Base-by-base conservation (phyloP, 2,329 filamentous ascomycete genomes). In the Hymenoscyphus repandus region DNA sequence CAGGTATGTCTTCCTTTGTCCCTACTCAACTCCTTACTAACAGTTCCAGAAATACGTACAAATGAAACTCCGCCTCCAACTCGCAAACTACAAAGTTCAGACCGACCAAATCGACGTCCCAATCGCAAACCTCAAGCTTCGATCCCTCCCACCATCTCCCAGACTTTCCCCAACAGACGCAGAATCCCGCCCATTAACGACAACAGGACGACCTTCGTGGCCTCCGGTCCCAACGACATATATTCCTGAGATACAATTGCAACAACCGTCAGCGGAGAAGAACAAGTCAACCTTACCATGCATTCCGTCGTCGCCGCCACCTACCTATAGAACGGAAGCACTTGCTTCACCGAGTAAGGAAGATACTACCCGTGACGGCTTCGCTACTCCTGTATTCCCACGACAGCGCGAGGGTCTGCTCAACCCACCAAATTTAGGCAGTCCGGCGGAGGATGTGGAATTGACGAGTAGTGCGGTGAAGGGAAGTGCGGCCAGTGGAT, bases 61-160 rank as follows among this genome's bases (percentile, higher is more conserved):
- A 79, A 68, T 83, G 82, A 17, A 79, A 86, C 75, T 88, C 9
- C 78, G 86, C n/a, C 78, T 91, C 13, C 75, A 79, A 27, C 77
- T 90, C 17, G 87, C 85, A 12, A 79, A 78, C 62, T 90, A 90
- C 73, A 90, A 90, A 69, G 74, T 91, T 58, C 78, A 77, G 51
- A 90, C 86, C 1, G 82, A 86, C 53, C 87, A 91, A 68, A 77
- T 82, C 48, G 71, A 78, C 51, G 74, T 87, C 27, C 83, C 85
- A 1, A 75, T 88, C 54, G 74, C 82, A 49, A 69, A 79, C 41
- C 72, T 90, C 17, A 72, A 82, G 60, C 63, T 72, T 44, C 67
- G 69, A 52, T 52, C 46, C 27, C 50, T 51, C 41, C 51, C 54
- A 54, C 49, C 50, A 34, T 37, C 59, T 15, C 58, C 61, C 17